Evolutionary conservation across 1,284 basidiomycete genomes (phyloP), one percentile per base, ranked within the genome.

Genomic region (Sporisorium iseilematis-ciliati): DNA sequence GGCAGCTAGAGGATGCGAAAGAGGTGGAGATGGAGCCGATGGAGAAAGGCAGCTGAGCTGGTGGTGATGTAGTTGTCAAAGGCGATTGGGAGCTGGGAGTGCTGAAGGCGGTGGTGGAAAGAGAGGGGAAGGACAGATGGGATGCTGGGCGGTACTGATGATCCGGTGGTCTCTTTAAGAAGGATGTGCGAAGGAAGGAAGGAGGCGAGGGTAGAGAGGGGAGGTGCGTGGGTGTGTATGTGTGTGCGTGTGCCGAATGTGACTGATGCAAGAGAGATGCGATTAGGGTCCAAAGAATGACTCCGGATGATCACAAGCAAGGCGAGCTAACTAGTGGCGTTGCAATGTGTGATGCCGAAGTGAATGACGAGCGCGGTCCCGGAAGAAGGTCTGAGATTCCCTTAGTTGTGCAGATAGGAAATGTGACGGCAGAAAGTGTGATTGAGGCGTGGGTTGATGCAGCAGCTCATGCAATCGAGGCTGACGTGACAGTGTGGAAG

Each of bases 321-420:
- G 54, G 29, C 11, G 33, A 38, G 26, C 23, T 25, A 31, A 46
- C 23, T 57, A 3, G 61, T 61, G 67, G 48, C 57, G 61, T 61
- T 57, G 65, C 57, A 53, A 59, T 48, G 26, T 31, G 52, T 60
- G 41, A 48, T 51, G 35, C 35, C 35, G 35, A n/a, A n/a, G n/a
- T n/a, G n/a, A 38, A 70, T 70, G 67, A 54, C 67, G 67, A 70
- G 67, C 61, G 66, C 31, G 33, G 56, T 31, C 31, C 35, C n/a
- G n/a, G n/a, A 38, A 14, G 52, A 55, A 31, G 50, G 49, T 64
- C 33, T 29, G 33, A 60, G 58, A 41, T 45, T 33, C 18, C 18
- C 11, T 38, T 38, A 38, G 35, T 14, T 50, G 38, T 7, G 38
- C 20, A 20, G 2, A 18, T 16, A 26, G 35, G 33, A 29, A 29